Evolutionary conservation across 176 grass and related monocot species (phyloP).

Genomic region (Secale cereale): DNA sequence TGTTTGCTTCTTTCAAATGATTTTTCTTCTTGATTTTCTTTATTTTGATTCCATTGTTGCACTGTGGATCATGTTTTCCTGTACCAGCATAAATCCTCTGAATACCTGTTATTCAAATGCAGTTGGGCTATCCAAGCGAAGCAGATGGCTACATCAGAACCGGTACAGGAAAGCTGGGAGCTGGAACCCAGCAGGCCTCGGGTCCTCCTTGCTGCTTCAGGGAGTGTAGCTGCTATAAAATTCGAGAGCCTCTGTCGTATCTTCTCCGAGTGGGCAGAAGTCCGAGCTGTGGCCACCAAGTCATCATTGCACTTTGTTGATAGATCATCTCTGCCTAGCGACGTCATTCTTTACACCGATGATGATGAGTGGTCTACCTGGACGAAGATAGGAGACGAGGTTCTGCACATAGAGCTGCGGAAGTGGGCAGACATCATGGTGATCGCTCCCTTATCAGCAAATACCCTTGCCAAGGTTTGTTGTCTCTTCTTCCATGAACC

Average conservation of each 20-base stretch:
- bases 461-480: constrained; percentile 83
- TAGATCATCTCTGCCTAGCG: constrained; percentile 49
- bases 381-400: constrained; percentile 91
- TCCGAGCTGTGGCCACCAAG: constrained; percentile 64
- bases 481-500: neutral
- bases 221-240: constrained; percentile 95
- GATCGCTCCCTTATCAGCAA: constrained; percentile 82
- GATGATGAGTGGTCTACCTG: constrained; percentile 91
- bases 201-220: constrained; percentile 80
- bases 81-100: neutral
- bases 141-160: constrained; percentile 46
- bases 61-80: neutral
- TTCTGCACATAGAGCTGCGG: constrained; percentile 86
- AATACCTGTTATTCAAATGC: neutral
- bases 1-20: neutral
- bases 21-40: neutral
- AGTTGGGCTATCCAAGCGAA: neutral
- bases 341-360: constrained; percentile 67
- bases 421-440: constrained; percentile 98
- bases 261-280: constrained; percentile 87
- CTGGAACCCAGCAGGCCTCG: constrained; percentile 46
- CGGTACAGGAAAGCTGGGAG: constrained; percentile 34
- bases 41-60: neutral
- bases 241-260: constrained; percentile 75
- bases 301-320: constrained; percentile 77